Base-by-base conservation (phyloP, 2,329 filamentous ascomycete species). In the Colletotrichum sp. region DNA sequence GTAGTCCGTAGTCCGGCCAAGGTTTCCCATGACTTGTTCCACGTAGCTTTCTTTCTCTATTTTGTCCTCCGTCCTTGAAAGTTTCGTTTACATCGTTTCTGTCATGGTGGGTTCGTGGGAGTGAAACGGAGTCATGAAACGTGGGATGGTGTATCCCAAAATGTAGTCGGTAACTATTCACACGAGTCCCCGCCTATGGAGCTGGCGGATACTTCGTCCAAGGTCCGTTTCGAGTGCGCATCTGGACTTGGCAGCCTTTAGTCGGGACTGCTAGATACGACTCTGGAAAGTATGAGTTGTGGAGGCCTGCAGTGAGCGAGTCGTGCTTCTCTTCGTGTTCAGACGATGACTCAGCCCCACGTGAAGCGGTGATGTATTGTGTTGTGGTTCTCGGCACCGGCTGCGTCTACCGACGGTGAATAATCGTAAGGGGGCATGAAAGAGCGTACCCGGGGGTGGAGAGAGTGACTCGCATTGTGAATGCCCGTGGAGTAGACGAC, bases 101-200 rank as follows among this genome's bases (percentile, higher is more conserved):
- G 36, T 21, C 43, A 52, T 21, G 21, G 34, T 58, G 43, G 21
- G 48, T 43, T 38, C 55, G 8, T 73, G 21, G 18, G 21, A 43
- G 38, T 71, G 72, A 66, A 71, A 74, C 68, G 24, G 34, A 72
- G 55, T 34, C 55, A 55, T 74, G 68, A 72, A 72, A 72, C 72
- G 36, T 32, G 26, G 26, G 32, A 48, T 61, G 30, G 24, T 43
- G 32, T 16, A 48, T 21, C 14, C 38, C 18, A 30, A n/a, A 32
- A 21, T 48, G 63, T 21, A 36, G 36, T 48, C 26, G 24, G 21
- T 32, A 28, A 26, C 24, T 38, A 32, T 21, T 26, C 12, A 59
- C 30, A 30, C 52, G 12, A 43, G 30, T 7, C 32, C 30, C n/a
- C 14, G 48, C 32, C 56, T 55, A 55, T 68, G 32, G 24, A 34